Percentiles rank a stretch among this genome's conserved stretches.
These are phyloP conservation scores for Saturnispora sanitii DNA, from an alignment of 805 yeast genomes.

Conservation along the genomic window DNA sequence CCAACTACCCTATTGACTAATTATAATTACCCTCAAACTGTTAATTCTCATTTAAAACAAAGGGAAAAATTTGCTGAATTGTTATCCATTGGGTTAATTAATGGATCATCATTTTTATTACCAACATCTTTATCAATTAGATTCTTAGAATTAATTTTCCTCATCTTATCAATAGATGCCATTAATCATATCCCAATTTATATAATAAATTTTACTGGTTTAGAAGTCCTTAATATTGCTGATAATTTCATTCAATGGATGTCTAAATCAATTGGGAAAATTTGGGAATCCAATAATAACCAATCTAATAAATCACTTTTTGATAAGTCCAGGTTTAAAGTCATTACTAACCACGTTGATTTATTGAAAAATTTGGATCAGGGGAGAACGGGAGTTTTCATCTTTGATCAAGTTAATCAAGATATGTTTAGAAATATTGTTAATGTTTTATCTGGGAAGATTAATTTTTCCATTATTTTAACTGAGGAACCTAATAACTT, in stretches of 20 bases:
- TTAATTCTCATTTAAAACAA: slow-evolving; percentile 50
- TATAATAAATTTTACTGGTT: slow-evolving; percentile 68
- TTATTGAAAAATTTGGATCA: slow-evolving; percentile 1
- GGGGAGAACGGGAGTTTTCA: slow-evolving; percentile 41
- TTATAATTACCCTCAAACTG: slow-evolving; percentile 50
- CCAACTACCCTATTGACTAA: slow-evolving; percentile 81
- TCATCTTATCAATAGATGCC: slow-evolving; percentile 16
- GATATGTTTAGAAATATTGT: slow-evolving; percentile 41
- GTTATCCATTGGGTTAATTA: slow-evolving; percentile 54
- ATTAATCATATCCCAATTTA: slow-evolving; percentile 49
- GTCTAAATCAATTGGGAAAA: slow-evolving; percentile 75
- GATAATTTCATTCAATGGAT: slow-evolving; percentile 93
- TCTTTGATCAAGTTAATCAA: slow-evolving; percentile 61
- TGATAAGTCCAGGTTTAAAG: slow-evolving; percentile 48
- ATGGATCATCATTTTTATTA: slow-evolving; percentile 72
- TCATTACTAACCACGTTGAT: slow-evolving; percentile 32
- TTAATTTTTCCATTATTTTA: slow-evolving; percentile 58
- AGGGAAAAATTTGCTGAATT: slow-evolving; percentile 53
- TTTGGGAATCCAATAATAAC: slow-evolving; percentile 64
- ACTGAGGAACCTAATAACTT: slow-evolving; percentile 46
- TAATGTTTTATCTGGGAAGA: slow-evolving; percentile 49
- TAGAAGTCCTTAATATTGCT: slow-evolving; percentile 70
- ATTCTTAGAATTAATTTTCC: slow-evolving; percentile 62
- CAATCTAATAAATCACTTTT: slow-evolving; percentile 57
- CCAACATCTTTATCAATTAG: slow-evolving; percentile 80